Conservation (phyloP, 2,329 filamentous ascomycete species). For the Stagonosporopsis cucurbitacearum region DNA sequence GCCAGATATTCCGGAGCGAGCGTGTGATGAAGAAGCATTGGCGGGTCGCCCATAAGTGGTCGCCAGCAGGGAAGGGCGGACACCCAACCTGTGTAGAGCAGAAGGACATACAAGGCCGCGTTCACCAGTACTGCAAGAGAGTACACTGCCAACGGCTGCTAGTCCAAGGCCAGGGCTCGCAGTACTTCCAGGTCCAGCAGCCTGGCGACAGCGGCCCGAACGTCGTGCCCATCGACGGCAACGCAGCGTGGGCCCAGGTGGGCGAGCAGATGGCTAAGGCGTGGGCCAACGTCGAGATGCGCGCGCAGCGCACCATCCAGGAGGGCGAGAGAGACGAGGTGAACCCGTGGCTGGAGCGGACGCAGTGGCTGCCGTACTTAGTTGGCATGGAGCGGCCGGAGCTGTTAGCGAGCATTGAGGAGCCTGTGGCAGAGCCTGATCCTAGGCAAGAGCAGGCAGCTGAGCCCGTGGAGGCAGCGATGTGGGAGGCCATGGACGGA, state of each 20-base stretch:
- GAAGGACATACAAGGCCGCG: constrained; percentile 4
- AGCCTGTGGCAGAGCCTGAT: background rate
- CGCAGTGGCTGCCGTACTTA: background rate
- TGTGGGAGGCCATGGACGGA: background rate
- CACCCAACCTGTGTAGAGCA: constrained; percentile 1
- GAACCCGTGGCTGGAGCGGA: background rate
- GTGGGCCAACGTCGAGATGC: background rate
- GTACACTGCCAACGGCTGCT: background rate
- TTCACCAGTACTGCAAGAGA: constrained; percentile 1
- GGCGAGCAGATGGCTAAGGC: background rate
- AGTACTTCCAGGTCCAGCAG: constrained; percentile 11
- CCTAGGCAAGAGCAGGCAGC: background rate
- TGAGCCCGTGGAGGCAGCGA: background rate
- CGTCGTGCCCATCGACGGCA: background rate
- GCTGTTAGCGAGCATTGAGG: background rate
- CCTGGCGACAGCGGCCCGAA: background rate
- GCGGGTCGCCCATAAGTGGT: background rate
- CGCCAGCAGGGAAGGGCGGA: constrained; percentile 6
- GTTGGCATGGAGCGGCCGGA: background rate
- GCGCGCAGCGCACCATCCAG: background rate
- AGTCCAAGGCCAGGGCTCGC: constrained; percentile 1
- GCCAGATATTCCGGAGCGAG: constrained; percentile 3
- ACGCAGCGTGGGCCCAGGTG: background rate
- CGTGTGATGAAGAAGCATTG: constrained; percentile 11
- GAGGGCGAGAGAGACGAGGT: background rate